Conservation (phyloP, 2,329 filamentous ascomycete genomes). For the Lasiodiplodia hormozganensis region DNA sequence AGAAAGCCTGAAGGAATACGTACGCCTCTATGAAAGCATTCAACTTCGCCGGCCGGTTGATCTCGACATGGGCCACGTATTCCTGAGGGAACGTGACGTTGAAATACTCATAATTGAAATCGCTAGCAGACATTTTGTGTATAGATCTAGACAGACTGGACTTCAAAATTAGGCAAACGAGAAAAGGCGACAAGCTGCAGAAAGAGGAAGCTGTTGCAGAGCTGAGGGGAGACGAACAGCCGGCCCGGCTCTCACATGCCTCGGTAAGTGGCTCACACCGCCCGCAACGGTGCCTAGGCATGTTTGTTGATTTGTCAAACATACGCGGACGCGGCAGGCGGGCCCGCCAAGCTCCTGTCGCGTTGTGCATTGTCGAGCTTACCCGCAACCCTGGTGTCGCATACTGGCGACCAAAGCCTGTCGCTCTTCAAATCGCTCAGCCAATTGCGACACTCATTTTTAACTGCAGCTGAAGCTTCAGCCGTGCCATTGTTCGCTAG, state of each 20-base stretch:
- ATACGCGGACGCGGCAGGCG: neutral
- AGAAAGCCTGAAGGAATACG: neutral
- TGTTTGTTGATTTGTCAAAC: conserved; percentile 18
- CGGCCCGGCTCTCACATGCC: conserved; percentile 23
- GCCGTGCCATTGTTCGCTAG: neutral
- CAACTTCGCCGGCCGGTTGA: conserved; percentile 84
- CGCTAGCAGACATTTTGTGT: conserved; percentile 31
- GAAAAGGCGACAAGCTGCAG: neutral
- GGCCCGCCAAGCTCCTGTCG: conserved; percentile 2
- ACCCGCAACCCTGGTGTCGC: neutral
- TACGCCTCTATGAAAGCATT: conserved; percentile 81
- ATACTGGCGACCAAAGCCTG: neutral
- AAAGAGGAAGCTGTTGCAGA: neutral
- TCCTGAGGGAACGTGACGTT: conserved; percentile 73
- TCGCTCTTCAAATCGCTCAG: neutral
- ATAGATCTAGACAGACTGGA: neutral
- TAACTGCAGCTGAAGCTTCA: neutral
- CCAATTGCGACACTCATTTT: neutral
- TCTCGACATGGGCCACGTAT: conserved; percentile 88
- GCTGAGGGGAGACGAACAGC: conserved; percentile 5
- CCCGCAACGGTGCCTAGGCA: neutral
- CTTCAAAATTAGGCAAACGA: neutral
- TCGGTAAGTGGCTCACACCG: conserved; percentile 17
- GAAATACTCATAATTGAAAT: conserved; percentile 69
- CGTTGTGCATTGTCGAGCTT: conserved; percentile 4